Evolutionary conservation across 495 filamentous ascomycete species (phyloP).

Genomic region (Cladorrhinum samala): DNA sequence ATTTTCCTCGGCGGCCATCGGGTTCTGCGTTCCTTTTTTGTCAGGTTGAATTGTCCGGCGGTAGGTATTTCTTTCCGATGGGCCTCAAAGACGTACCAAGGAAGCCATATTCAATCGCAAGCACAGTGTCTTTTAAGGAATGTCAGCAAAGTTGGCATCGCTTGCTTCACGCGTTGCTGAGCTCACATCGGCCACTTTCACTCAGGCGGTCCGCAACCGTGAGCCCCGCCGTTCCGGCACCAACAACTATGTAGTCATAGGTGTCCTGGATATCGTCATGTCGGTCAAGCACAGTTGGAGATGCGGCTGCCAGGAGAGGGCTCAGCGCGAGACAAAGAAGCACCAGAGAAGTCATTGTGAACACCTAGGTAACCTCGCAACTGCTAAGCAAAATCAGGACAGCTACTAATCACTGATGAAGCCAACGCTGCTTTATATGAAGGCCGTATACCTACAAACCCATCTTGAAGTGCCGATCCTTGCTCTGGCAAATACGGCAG

Average conservation of each 20-base stretch:
- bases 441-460: no score
- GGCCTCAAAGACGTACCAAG: slow-evolving; percentile 1
- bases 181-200: slow-evolving; percentile 1
- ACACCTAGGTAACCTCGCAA: no score
- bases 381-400: no score
- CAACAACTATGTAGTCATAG: slow-evolving; percentile 32
- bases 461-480: no score
- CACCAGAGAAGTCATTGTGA: no score
- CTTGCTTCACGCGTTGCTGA: background rate
- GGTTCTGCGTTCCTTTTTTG: background rate
- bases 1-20: background rate
- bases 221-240: slow-evolving; percentile 41
- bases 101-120: slow-evolving; percentile 12
- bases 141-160: slow-evolving; percentile 6
- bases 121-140: slow-evolving; percentile 10
- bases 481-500: no score
- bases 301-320: background rate
- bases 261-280: background rate
- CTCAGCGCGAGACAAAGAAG: no score
- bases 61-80: slow-evolving; percentile 20
- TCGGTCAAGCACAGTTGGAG: background rate
- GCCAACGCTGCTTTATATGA: no score
- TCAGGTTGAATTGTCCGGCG: slow-evolving; percentile 9
- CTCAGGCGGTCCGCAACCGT: slow-evolving; percentile 24
- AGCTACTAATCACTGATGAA: no score